These are phyloP conservation scores for Oxytropis ochrocephala DNA, from an alignment of 306 rosid genomes.

Conservation along the genomic window DNA sequence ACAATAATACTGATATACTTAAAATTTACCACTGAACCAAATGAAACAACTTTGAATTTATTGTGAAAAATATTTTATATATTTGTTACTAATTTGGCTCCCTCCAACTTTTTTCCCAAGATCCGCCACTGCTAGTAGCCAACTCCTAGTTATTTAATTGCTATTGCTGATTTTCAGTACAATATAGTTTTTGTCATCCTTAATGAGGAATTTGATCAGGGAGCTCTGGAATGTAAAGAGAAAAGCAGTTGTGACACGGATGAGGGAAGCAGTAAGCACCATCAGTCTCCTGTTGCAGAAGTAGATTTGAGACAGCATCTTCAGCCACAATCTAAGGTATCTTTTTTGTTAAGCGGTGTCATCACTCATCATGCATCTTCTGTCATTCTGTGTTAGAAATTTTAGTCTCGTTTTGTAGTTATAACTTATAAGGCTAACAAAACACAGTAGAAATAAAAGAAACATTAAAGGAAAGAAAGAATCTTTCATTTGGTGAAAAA, in stretches of 20 bases:
- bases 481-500: not conserved
- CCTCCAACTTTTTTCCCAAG: too few species aligned
- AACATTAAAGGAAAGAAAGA: not conserved
- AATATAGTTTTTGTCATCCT: not conserved
- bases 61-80: too few species aligned
- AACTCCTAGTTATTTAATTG: not conserved
- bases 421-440: not conserved
- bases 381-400: not conserved
- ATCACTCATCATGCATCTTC: not conserved
- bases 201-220: slow-evolving; percentile 19
- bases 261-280: slow-evolving; percentile 7
- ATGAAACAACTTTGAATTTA: too few species aligned
- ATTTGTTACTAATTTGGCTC: too few species aligned
- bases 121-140: too few species aligned
- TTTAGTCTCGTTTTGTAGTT: slow-evolving; percentile 9
- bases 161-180: not conserved
- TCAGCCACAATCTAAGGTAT: slow-evolving; percentile 30
- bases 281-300: slow-evolving; percentile 7
- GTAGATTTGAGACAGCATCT: slow-evolving; percentile 21
- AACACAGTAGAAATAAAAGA: not conserved
- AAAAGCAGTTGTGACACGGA: not conserved
- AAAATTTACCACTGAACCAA: too few species aligned
- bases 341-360: not conserved
- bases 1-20: too few species aligned
- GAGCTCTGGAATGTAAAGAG: not conserved